A percentile compares a stretch with the other conserved stretches of the same genome.
phyloP scores from a whole-genome alignment of 768 basidiomycete species.

The Boletus rubescentipes region DNA sequence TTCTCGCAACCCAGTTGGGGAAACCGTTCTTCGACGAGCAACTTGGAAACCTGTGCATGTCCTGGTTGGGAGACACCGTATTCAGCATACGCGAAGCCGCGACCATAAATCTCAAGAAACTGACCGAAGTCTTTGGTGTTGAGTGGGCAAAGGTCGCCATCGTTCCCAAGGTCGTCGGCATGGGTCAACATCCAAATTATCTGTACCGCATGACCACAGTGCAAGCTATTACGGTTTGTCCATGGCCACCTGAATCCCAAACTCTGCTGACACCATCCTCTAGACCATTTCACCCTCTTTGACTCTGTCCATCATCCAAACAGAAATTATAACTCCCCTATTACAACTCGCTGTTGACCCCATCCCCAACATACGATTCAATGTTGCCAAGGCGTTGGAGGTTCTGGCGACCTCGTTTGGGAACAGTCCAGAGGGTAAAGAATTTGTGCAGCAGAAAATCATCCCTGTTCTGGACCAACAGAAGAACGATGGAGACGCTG shows the following conservation, averaged over 20 bases:
- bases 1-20: constrained; percentile 96
- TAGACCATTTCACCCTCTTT: constrained; percentile 96
- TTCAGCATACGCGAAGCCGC: constrained; percentile 99
- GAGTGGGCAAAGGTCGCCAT: constrained; percentile 95
- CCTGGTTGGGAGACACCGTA: constrained; percentile 97
- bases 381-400: constrained; percentile 94
- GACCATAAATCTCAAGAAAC: constrained; percentile 91
- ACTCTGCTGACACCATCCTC: constrained; percentile 8
- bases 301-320: constrained; percentile 76
- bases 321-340: constrained; percentile 82
- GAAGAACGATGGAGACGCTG: constrained; percentile 88
- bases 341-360: constrained; percentile 82
- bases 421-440: constrained; percentile 62
- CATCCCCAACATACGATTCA: constrained; percentile 99
- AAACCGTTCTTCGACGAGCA: constrained; percentile 98
- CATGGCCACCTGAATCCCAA: neutral
- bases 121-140: constrained; percentile 98
- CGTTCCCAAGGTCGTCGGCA: constrained; percentile 94
- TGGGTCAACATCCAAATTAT: constrained; percentile 97
- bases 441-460: constrained; percentile 71
- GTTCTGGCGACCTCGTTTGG: constrained; percentile 76
- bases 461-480: constrained; percentile 83
- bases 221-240: constrained; percentile 90
- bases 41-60: constrained; percentile 96
- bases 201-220: constrained; percentile 98